Evolutionary conservation across 106 monocot species (phyloP), one percentile per base, ranked within the genome.

Genomic region (Dendrobium catenatum): DNA sequence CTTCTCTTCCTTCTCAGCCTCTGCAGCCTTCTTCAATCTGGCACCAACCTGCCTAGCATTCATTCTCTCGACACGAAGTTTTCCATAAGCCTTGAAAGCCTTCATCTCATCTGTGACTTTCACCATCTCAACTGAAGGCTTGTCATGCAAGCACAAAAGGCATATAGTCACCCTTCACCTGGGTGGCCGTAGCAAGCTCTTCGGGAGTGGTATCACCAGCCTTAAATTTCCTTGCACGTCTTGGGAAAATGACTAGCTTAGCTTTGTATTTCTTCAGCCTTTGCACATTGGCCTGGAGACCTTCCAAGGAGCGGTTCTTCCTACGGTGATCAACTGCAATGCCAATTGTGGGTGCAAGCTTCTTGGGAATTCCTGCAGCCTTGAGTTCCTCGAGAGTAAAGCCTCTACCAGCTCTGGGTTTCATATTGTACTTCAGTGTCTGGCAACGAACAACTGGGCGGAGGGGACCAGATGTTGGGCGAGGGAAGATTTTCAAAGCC

Each of bases 1-100:
- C 86, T 92, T 92, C 26, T 88, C 92, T 55, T 92, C 89, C 86
- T 92, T 92, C 81, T 89, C 92, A 0, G 92, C 89, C 83, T 92
- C 92, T 4, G 87, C 89, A 49, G 89, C 89, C 84, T 85, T 92
- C 89, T 89, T 92, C 85, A 92, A 70, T 73, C 92, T 89, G 18
- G 80, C 78, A 76, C 92, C 92, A 2, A 84, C 76, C 47, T 89
- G 92, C 42, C 85, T 84, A 27, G 86, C n/a, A 81, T 92, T 92
- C 80, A 85, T 92, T 43, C 86, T 70, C 77, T 92, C 89, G 0
- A 92, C 73, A 11, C 92, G 82, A 27, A 92, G 88, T 68, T 89
- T 92, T 24, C 47, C 82, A 59, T 92, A 92, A 22, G 89, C 92
- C 24, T 44, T 88, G 82, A 89, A 92, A 0, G 82, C 43, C 80